Conservation (phyloP, 2,329 filamentous ascomycete species). For the Grosmannia huntii region DNA sequence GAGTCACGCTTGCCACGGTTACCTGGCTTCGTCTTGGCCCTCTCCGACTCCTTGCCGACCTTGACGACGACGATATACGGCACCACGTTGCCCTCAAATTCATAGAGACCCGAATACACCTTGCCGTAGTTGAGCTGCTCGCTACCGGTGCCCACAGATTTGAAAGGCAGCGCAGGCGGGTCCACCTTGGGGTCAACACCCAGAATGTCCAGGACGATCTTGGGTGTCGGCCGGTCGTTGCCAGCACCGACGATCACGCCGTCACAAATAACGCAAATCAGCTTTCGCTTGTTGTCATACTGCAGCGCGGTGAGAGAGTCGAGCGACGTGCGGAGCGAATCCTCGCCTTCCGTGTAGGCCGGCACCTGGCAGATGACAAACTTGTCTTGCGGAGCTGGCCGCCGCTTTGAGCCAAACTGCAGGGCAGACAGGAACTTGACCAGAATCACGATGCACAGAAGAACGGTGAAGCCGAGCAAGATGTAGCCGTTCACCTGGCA, state of each 20-base stretch:
- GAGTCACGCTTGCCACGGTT: conserved; percentile 98
- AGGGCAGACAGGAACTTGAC: conserved; percentile 88
- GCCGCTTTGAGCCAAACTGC: conserved; percentile 83
- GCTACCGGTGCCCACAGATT: conserved; percentile 75
- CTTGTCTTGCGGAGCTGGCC: conserved; percentile 86
- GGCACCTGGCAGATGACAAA: conserved; percentile 98
- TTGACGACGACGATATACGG: conserved; percentile 95
- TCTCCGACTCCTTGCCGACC: conserved; percentile 92
- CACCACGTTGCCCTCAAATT: conserved; percentile 94
- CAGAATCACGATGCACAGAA: conserved; percentile 67
- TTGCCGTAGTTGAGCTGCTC: conserved; percentile 98
- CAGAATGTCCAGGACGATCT: conserved; percentile 94
- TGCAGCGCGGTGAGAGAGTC: conserved; percentile 89
- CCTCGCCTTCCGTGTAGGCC: conserved; percentile 95
- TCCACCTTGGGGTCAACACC: conserved; percentile 96
- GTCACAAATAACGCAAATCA: conserved; percentile 93
- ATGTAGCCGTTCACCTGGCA: conserved; percentile 90
- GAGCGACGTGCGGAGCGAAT: conserved; percentile 80
- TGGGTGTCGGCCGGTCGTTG: conserved; percentile 92
- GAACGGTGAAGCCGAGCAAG: conserved; percentile 71
- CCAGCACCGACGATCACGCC: conserved; percentile 93
- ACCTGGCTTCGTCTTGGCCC: conserved; percentile 79
- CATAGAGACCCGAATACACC: conserved; percentile 94
- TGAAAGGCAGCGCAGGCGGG: conserved; percentile 86
- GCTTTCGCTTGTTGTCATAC: conserved; percentile 97